A percentile compares a stretch with the other conserved stretches of the same genome.
These are phyloP conservation scores for Filobasidium wieringae DNA, from an alignment of 768 basidiomycete species.

Conservation along the genomic window DNA sequence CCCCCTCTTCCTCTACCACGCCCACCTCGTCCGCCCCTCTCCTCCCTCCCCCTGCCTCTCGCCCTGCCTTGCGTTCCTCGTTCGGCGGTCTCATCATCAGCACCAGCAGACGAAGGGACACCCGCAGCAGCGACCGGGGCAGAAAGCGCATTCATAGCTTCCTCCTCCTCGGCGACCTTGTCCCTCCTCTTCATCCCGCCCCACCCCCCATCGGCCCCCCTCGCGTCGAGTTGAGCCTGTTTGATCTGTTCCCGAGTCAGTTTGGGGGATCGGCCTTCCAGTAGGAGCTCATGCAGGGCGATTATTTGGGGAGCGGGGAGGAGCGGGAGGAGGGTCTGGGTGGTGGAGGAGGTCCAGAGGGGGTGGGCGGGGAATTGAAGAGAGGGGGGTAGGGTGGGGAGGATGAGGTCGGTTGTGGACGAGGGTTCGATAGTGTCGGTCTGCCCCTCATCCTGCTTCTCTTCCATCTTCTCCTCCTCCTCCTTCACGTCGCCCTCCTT, in stretches of 20 bases:
- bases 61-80: conserved; percentile 30
- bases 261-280: conserved; percentile 72
- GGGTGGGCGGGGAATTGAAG: conserved; percentile 21
- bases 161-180: conserved; percentile 21
- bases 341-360: conserved; percentile 21
- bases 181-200: conserved; percentile 43
- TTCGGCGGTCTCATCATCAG: conserved; percentile 1
- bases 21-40: conserved; percentile 21
- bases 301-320: conserved; percentile 52
- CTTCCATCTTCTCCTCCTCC: conserved; percentile 39
- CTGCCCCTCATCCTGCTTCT: conserved; percentile 8
- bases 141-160: conserved; percentile 19
- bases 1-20: conserved; percentile 20
- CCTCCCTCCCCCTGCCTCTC: conserved; percentile 29
- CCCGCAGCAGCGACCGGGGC: background rate
- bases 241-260: no score
- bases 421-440: conserved; percentile 44
- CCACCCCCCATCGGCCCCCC: conserved; percentile 64
- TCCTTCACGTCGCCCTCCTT: conserved; percentile 27
- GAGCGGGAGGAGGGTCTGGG: conserved; percentile 49
- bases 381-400: conserved; percentile 22
- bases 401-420: conserved; percentile 1
- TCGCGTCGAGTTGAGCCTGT: background rate
- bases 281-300: conserved; percentile 58
- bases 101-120: background rate